Base-by-base conservation (phyloP, 2,329 filamentous ascomycete genomes). In the Ophiostoma montium region DNA sequence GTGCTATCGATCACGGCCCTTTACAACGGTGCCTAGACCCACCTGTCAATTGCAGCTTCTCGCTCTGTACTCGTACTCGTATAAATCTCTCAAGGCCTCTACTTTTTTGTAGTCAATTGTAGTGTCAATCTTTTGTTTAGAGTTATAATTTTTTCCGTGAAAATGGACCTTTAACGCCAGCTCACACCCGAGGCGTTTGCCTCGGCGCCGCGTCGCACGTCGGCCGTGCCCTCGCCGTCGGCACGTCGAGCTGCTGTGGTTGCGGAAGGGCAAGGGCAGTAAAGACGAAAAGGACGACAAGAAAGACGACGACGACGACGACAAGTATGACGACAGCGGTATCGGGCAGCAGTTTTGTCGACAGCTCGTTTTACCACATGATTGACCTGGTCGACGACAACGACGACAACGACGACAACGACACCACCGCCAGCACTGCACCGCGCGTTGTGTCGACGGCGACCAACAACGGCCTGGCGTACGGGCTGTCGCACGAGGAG, bases 331-430 rank as follows among this genome's bases (percentile, higher is more conserved):
- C 23, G 23, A 27, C n/a, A n/a, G n/a, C n/a, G n/a, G n/a, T 68
- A 4, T 62, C 65, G 2, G 63, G 59, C 23, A 63, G 61, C 11
- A 66, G 54, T 47, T 60, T 68, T 6, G 57, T 67, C 2, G 67
- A 70, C 52, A 64, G 56, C 48, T 63, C 61, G 36, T 52, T 67
- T 16, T 68, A 62, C 57, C 60, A 65, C 45, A 53, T 70, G 15
- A 49, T 67, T 3, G 59, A 63, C 13, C 38, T 41, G 5, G 38
- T n/a, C 38, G 38, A 41, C 19, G 35, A 30, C 12, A 11, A 8
- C 13, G 52, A 38, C 18, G 54, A 60, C n/a, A n/a, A n/a, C 38
- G 38, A 41, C 19, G 35, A 30, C 12, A 11, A 8, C 13, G 52
- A 38, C 18, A n/a, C n/a, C n/a, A n/a, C n/a, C n/a, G n/a, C n/a